These are phyloP conservation scores for Barnettozyma sp. DNA, from an alignment of 805 yeast species.

Conservation along the genomic window DNA sequence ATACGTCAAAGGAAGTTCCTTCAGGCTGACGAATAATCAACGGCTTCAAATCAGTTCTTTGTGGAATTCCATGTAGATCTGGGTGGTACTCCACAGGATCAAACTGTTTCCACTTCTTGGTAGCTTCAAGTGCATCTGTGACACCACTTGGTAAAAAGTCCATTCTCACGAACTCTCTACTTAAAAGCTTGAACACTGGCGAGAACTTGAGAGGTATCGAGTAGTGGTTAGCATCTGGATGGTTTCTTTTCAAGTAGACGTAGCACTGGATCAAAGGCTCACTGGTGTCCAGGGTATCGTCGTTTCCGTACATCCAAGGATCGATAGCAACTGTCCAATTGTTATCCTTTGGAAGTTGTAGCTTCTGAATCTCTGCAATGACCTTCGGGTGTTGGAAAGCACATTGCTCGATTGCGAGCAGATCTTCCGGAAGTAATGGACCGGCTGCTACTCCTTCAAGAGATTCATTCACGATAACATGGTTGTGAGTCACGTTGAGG, in stretches of 20 bases:
- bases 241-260: constrained; percentile 65
- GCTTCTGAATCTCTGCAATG: constrained; percentile 57
- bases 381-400: constrained; percentile 50
- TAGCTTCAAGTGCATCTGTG: constrained; percentile 48
- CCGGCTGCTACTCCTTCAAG: constrained; percentile 61
- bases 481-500: constrained; percentile 56
- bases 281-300: constrained; percentile 26
- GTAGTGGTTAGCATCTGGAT: constrained; percentile 69
- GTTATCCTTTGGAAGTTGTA: constrained; percentile 49
- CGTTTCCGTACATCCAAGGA: constrained; percentile 87
- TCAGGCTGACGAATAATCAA: constrained; percentile 68
- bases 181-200: constrained; percentile 60
- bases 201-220: constrained; percentile 67
- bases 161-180: constrained; percentile 58
- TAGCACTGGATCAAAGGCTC: constrained; percentile 65
- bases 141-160: constrained; percentile 68
- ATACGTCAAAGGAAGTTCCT: constrained; percentile 62
- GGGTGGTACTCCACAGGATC: constrained; percentile 68
- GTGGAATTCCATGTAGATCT: constrained; percentile 48
- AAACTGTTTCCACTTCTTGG: constrained; percentile 55
- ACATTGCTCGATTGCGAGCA: constrained; percentile 45
- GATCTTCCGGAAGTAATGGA: constrained; percentile 64
- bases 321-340: constrained; percentile 45
- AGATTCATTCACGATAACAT: constrained; percentile 48
- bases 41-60: constrained; percentile 57